Evolutionary conservation across 108 stramenopile species (phyloP), one percentile per base, ranked within the genome.

Genomic region (Fragilaria crotonensis): DNA sequence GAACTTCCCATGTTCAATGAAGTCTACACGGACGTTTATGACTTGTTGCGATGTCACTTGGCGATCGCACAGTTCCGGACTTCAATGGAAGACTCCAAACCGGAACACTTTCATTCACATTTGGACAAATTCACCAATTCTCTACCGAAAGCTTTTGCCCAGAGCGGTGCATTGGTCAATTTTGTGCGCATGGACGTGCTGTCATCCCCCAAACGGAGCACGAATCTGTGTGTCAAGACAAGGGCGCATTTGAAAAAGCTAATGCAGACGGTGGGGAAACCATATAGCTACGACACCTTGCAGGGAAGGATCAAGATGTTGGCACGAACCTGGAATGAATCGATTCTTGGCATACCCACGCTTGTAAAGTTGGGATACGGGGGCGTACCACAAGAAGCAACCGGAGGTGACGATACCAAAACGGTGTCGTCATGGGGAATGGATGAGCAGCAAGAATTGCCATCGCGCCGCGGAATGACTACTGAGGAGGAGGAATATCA

Each of bases 261-360:
- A 41, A 41, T 41, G 7, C 36, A 41, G 7, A 41, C 36, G 36
- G 14, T 41, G 7, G 36, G 36, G 7, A 7, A 41, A 14, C 36
- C 36, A 41, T 41, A 41, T 41, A 41, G 36, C 36, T 41, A 41
- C 14, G 36, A 41, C 14, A 41, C 36, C 36, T 41, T 41, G 14
- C 36, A 41, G 14, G 7, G 36, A 11, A 41, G 14, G 36, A 14
- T 41, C 14, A 7, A 41, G 36, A 41, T 14, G 14, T 41, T 41
- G 36, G 36, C 36, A 11, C 36, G 36, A 11, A 41, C 14, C 14
- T 59, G 57, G 47, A 55, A 44, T 5, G 63, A 64, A 55, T 32
- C 52, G 21, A 64, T 64, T 25, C 33, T 64, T 2, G 36, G 25
- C 2, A 64, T 64, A 45, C 63, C 63, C 2, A 64, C 63, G 7